These are phyloP conservation scores for Aspergillus niger DNA, from an alignment of 2,329 filamentous ascomycete genomes.

Conservation along the genomic window DNA sequence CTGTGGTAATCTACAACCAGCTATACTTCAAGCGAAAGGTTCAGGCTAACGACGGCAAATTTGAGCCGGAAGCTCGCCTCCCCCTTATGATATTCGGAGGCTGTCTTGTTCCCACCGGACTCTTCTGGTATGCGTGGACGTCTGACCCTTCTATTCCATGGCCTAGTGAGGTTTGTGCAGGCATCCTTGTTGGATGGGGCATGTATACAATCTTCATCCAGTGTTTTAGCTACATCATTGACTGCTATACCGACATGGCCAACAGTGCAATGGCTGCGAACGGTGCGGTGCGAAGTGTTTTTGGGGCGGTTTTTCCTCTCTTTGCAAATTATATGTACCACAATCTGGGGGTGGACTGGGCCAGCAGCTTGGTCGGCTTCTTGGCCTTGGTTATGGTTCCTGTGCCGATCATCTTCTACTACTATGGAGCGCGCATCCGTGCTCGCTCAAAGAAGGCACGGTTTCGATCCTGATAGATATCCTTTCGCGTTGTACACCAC, in stretches of 20 bases:
- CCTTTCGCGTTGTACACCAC: too few relatives aligned
- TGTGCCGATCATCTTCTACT: too few relatives aligned
- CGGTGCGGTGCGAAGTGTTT: slow-evolving; percentile 37
- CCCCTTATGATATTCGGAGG: slow-evolving; percentile 1
- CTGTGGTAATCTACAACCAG: too few relatives aligned
- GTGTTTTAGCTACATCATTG: slow-evolving; percentile 48
- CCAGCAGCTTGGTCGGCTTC: too few relatives aligned
- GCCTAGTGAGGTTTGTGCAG: not conserved
- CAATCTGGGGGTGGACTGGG: too few relatives aligned
- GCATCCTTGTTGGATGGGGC: not conserved
- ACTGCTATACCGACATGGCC: slow-evolving; percentile 43
- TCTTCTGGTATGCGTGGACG: slow-evolving; percentile 4
- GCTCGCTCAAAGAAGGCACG: too few relatives aligned
- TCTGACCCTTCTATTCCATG: not conserved
- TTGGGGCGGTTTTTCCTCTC: slow-evolving; percentile 40
- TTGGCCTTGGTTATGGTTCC: too few relatives aligned
- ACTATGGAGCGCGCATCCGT: too few relatives aligned
- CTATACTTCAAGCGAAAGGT: too few relatives aligned
- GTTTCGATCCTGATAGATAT: too few relatives aligned
- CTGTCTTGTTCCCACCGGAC: not conserved
- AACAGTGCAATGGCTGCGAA: slow-evolving; percentile 45
- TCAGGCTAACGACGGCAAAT: too few relatives aligned
- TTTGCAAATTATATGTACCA: too few relatives aligned
- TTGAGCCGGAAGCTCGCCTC: not conserved
- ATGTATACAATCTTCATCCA: slow-evolving; percentile 28